Percentiles rank a stretch among this genome's conserved stretches.
These are phyloP conservation scores for Penicillium pulvis DNA, from an alignment of 495 filamentous ascomycete species.

Conservation along the genomic window DNA sequence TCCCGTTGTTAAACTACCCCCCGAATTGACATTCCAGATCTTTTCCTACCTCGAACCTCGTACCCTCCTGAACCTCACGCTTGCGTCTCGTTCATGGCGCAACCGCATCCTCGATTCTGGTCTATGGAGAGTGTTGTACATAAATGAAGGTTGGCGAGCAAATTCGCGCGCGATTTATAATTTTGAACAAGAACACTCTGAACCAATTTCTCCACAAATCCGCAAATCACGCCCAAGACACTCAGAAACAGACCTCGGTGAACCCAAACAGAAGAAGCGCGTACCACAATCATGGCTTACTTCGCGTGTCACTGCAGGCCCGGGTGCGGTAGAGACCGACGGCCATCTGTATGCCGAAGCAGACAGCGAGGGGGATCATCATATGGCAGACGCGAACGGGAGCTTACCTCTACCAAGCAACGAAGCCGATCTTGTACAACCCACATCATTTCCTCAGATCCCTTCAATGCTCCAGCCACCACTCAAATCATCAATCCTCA, in stretches of 20 bases:
- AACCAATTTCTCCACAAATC: slow-evolving; percentile 41
- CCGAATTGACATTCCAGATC: slow-evolving; percentile 85
- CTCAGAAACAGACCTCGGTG: slow-evolving; percentile 47
- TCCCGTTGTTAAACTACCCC: slow-evolving; percentile 79
- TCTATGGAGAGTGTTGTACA: slow-evolving; percentile 82
- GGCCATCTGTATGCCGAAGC: slow-evolving; percentile 37
- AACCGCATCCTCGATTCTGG: slow-evolving; percentile 77
- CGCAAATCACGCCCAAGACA: slow-evolving; percentile 48
- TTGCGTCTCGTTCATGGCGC: slow-evolving; percentile 80
- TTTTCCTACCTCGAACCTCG: slow-evolving; percentile 80
- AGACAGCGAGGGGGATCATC: slow-evolving; percentile 49
- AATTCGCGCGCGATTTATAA: slow-evolving; percentile 62
- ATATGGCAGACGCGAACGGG: slow-evolving; percentile 49
- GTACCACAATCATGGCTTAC: slow-evolving; percentile 46
- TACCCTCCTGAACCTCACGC: slow-evolving; percentile 75
- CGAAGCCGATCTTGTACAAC: slow-evolving; percentile 6
- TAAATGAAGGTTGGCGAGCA: slow-evolving; percentile 80
- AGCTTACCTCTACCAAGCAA: slow-evolving; percentile 12
- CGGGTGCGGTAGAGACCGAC: slow-evolving; percentile 5
- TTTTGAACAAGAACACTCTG: slow-evolving; percentile 64
- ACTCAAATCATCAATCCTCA: slow-evolving; percentile 36
- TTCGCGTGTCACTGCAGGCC: slow-evolving; percentile 28
- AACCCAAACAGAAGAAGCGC: slow-evolving; percentile 55
- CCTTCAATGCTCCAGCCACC: slow-evolving; percentile 24
- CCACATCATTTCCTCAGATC: slow-evolving; percentile 14